Evolutionary conservation across 345 rosid species (phyloP).

Genomic region (Salix koriyanagi): DNA sequence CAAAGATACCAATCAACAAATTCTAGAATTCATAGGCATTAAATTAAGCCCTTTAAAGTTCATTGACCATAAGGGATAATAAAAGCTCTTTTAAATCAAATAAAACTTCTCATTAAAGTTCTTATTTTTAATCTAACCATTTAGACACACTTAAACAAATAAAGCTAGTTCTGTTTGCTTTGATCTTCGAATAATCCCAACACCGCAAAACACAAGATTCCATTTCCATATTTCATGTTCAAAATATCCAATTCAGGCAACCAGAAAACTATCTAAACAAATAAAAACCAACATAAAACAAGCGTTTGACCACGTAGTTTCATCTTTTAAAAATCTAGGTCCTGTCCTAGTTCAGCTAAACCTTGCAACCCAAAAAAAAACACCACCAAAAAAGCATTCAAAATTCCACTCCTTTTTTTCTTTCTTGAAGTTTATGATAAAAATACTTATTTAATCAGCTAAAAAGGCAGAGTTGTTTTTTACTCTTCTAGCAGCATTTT

Average conservation of each 20-base stretch:
- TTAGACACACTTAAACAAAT: neutral
- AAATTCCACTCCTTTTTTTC: neutral
- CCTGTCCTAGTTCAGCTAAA: neutral
- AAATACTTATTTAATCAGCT: neutral
- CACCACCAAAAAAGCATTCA: neutral
- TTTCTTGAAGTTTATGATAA: neutral
- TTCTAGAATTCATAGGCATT: neutral
- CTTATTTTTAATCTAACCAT: neutral
- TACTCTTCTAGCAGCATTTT: neutral
- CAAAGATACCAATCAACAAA: neutral
- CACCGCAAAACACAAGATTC: neutral
- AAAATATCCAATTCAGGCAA: neutral
- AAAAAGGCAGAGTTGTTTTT: neutral
- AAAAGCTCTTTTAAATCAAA: neutral
- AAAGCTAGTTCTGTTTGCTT: neutral
- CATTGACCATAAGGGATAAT: neutral
- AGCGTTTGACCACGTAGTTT: neutral
- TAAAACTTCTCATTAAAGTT: neutral
- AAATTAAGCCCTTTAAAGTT: conserved; percentile 22
- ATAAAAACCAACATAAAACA: neutral
- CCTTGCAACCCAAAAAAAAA: neutral
- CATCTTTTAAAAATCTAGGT: neutral
- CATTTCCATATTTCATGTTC: neutral
- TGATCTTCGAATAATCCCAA: neutral
- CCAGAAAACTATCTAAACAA: neutral